A percentile compares a stretch with the other conserved stretches of the same genome.
phyloP scores from a whole-genome alignment of 176 grass and related monocot genomes.

The Guadua angustifolia region DNA sequence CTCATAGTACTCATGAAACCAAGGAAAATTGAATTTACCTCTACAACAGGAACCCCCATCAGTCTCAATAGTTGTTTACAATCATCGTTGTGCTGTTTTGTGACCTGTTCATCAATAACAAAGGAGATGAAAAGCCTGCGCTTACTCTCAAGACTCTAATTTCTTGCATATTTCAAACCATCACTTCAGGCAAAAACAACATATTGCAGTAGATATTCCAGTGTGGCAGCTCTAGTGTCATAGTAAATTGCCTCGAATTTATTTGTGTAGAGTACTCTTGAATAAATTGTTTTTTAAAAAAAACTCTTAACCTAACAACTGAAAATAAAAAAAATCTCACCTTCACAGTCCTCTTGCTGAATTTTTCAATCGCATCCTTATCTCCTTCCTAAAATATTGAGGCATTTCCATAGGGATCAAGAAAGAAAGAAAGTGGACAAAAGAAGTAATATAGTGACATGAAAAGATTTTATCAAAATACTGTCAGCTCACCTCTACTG shows the following conservation, averaged over 20 bases:
- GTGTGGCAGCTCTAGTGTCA: background rate
- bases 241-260: background rate
- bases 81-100: conserved; percentile 91
- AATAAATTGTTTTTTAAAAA: background rate
- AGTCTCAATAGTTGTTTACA: conserved; percentile 91
- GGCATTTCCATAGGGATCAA: conserved; percentile 4
- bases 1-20: background rate
- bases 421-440: background rate
- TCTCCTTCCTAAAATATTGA: conserved; percentile 70
- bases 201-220: conserved; percentile 6
- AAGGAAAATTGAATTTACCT: conserved; percentile 64
- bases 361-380: conserved; percentile 83
- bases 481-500: conserved; percentile 66
- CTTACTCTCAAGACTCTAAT: background rate
- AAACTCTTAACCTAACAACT: background rate
- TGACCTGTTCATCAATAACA: conserved; percentile 62
- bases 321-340: conserved; percentile 35
- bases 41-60: conserved; percentile 95
- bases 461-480: conserved; percentile 25
- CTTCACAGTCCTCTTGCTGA: conserved; percentile 96
- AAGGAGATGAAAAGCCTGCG: conserved; percentile 15
- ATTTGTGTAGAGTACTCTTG: background rate
- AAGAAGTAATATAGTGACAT: background rate
- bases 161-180: background rate
- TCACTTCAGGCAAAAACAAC: background rate